Percentiles rank a stretch among this genome's conserved stretches.
Evolutionary conservation across 257 asterid species (phyloP).

Genomic region (Gynochthodes officinalis): DNA sequence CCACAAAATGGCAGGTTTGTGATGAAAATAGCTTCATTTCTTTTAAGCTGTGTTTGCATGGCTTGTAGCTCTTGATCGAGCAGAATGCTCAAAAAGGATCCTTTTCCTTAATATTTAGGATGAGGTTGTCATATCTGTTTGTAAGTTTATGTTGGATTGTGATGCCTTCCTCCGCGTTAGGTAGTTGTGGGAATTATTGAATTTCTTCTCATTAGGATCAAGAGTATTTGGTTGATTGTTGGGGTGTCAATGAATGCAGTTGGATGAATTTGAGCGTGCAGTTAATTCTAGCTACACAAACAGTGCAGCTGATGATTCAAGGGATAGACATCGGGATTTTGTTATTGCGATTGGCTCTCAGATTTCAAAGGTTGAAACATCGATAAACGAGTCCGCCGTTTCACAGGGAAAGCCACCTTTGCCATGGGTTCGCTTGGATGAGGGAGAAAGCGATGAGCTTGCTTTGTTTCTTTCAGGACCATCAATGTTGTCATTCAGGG

Average conservation of each 20-base stretch:
- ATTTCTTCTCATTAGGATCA: not conserved
- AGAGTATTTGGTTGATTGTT: slow-evolving; percentile 15
- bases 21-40: not conserved
- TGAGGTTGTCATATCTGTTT: not conserved
- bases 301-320: slow-evolving; percentile 56
- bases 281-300: slow-evolving; percentile 57
- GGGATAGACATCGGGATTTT: slow-evolving; percentile 69
- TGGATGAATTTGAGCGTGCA: slow-evolving; percentile 93
- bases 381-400: slow-evolving; percentile 47
- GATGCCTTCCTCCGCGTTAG: not conserved
- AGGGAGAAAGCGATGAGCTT: slow-evolving; percentile 79
- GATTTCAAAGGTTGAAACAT: slow-evolving; percentile 54
- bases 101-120: not conserved
- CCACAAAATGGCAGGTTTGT: slow-evolving; percentile 93
- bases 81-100: not conserved
- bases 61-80: not conserved
- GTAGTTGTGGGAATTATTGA: not conserved
- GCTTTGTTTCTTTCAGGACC: slow-evolving; percentile 74
- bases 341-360: slow-evolving; percentile 62
- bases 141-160: not conserved
- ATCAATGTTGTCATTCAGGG: slow-evolving; percentile 29
- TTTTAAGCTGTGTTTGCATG: not conserved
- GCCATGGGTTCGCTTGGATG: slow-evolving; percentile 86
- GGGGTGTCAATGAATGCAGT: slow-evolving; percentile 43
- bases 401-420: slow-evolving; percentile 73